Evolutionary conservation across 257 asterid genomes (phyloP), one percentile per base, ranked within the genome.

Genomic region (Capsicum chinense): DNA sequence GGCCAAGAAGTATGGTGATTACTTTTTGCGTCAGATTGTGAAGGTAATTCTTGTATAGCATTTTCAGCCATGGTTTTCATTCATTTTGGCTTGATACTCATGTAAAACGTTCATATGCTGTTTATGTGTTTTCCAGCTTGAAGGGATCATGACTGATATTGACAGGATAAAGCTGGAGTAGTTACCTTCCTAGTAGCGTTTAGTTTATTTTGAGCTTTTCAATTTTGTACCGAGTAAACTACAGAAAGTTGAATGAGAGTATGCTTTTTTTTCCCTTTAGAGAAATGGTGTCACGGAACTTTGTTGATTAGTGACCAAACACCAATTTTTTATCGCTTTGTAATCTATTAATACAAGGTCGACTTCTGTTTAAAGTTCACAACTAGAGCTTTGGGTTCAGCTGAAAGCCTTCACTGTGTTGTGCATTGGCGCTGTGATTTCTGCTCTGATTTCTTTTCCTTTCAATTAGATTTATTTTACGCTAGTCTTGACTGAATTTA

Each of bases 21-120:
- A 87, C 88, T 92, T 94, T 56, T 85, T 92, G 90, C 94, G 97
- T 88, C 98, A 92, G 83, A 90, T 94, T 60, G 91, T 91, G 85
- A 92, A 94, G 97, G 98, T 92, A 89, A 69, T 82, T 47, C 56
- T 15, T 56, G 48, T 54, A 54, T 5, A 54, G 16, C 9, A 5
- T 21, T 67, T 59, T 59, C 26, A n/a, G 54, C 71, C 26, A 16
- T 11, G 17, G 33, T 52, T 67, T 83, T 11, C 47, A 6, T 50
- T 50, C 44, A 19, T 10, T 48, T 50, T 44, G 1, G 52, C 13
- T 52, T 7, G 21, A 78, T 19, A n/a, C 12, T 52, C 9, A 13
- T 21, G 21, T 44, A 16, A 76, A 26, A 3, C 17, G 48, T 52
- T 63, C 50, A 26, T 76, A 26, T 21, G 47, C 57, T 78, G 64